Conservation (phyloP, 2,329 filamentous ascomycete species). For the Xylariaceae sp. region DNA sequence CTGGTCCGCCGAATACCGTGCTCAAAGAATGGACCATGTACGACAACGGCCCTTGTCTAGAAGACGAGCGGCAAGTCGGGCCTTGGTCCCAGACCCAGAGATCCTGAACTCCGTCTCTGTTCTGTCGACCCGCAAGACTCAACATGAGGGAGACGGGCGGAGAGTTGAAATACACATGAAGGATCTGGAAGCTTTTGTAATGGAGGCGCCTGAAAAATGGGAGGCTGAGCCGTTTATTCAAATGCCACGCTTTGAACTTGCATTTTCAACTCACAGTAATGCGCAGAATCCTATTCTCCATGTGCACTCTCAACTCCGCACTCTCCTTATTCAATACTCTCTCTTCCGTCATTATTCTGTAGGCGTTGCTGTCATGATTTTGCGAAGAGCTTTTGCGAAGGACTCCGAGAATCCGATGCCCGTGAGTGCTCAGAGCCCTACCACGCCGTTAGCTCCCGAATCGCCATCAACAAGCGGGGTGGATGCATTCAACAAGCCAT, state of each 20-base stretch:
- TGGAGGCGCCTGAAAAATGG: conserved; percentile 79
- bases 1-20: conserved; percentile 84
- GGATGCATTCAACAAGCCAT: conserved; percentile 33
- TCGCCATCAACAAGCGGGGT: conserved; percentile 29
- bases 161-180: conserved; percentile 74
- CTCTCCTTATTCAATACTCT: conserved; percentile 80
- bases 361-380: conserved; percentile 71
- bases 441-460: conserved; percentile 29
- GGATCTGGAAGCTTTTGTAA: conserved; percentile 82
- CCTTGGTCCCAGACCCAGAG: conserved; percentile 65
- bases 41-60: conserved; percentile 53
- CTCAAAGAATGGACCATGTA: conserved; percentile 65
- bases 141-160: conserved; percentile 66
- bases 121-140: conserved; percentile 47
- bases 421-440: conserved; percentile 34
- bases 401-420: conserved; percentile 32
- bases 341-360: conserved; percentile 89
- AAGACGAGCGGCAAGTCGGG: conserved; percentile 69
- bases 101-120: conserved; percentile 47
- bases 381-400: conserved; percentile 63
- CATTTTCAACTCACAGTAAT: conserved; percentile 79
- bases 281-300: conserved; percentile 83
- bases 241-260: conserved; percentile 80
- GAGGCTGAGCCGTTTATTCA: conserved; percentile 82
- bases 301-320: conserved; percentile 73